phyloP scores from a whole-genome alignment of 2,329 filamentous ascomycete species.

The Penicillium sp. region DNA sequence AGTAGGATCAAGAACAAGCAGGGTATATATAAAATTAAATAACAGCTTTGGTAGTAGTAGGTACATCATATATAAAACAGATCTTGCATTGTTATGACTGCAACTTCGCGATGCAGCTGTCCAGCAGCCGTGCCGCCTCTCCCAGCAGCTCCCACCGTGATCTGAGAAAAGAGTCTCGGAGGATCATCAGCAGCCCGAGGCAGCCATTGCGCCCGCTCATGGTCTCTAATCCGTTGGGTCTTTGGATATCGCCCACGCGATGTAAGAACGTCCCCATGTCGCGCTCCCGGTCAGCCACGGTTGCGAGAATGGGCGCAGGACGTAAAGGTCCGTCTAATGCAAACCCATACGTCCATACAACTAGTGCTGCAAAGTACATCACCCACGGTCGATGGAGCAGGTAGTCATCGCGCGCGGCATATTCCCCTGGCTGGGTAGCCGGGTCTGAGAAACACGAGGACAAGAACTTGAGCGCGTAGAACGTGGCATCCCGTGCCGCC shows the following conservation, averaged over 20 bases:
- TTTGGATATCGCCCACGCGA: conserved; percentile 65
- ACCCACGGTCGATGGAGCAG: conserved; percentile 93
- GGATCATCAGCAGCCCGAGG: conserved; percentile 72
- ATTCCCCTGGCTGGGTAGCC: conserved; percentile 45
- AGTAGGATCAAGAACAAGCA: too few species aligned
- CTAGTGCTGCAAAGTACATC: conserved; percentile 83
- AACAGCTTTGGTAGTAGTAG: too few species aligned
- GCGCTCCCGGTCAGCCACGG: conserved; percentile 61
- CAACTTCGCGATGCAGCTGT: conserved; percentile 70
- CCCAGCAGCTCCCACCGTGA: conserved; percentile 89
- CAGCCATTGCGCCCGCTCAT: conserved; percentile 77
- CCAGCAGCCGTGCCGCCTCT: conserved; percentile 75
- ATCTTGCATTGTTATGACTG: conserved; percentile 19
- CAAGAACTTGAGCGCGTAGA: conserved; percentile 86
- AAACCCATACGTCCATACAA: conserved; percentile 94
- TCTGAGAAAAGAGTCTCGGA: conserved; percentile 75
- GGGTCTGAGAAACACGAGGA: conserved; percentile 66
- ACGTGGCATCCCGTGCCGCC: conserved; percentile 83
- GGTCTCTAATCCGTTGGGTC: conserved; percentile 71
- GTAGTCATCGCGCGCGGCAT: conserved; percentile 82
- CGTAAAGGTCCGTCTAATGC: conserved; percentile 76
- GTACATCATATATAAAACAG: conserved; percentile 3
- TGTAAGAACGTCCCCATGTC: conserved; percentile 78
- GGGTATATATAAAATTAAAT: neutral
- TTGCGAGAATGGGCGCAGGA: conserved; percentile 51